These are phyloP conservation scores for Nemania sp. DNA, from an alignment of 2,329 filamentous ascomycete genomes.

Conservation along the genomic window DNA sequence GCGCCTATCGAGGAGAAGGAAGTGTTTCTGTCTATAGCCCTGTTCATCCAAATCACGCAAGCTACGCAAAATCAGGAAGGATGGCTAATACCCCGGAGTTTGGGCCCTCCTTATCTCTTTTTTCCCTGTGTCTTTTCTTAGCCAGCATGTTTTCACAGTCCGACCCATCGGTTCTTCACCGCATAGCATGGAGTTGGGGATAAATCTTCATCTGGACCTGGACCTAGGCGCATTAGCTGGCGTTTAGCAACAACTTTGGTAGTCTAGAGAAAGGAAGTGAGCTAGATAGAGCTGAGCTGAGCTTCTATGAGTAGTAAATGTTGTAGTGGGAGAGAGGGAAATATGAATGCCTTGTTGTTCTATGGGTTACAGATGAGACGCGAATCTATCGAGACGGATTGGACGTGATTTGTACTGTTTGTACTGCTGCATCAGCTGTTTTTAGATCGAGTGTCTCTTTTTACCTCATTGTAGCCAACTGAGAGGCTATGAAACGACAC, in stretches of 20 bases:
- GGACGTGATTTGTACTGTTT: not conserved
- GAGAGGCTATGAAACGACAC: no score
- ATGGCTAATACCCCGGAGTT: constrained; percentile 28
- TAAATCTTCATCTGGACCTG: constrained; percentile 8
- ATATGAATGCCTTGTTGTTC: not conserved
- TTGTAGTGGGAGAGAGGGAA: not conserved
- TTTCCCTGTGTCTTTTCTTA: not conserved
- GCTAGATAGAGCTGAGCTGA: not conserved
- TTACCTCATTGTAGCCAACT: no score
- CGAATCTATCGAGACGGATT: not conserved
- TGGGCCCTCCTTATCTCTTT: not conserved
- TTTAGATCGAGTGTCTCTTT: not conserved
- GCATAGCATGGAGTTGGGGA: constrained; percentile 35
- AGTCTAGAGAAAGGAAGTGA: not conserved
- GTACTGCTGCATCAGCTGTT: not conserved
- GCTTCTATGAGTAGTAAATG: not conserved
- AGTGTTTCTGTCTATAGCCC: constrained; percentile 6
- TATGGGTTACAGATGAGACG: not conserved
- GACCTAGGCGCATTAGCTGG: constrained; percentile 34
- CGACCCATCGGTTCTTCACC: constrained; percentile 17
- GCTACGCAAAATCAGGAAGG: constrained; percentile 11
- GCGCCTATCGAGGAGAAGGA: constrained; percentile 19
- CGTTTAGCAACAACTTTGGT: constrained; percentile 14
- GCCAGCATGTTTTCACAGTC: not conserved
- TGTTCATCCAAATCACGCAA: constrained; percentile 24